Percentiles rank a stretch among this genome's conserved stretches.
phyloP scores from a whole-genome alignment of 306 rosid genomes.

The Acacia crassicarpa region DNA sequence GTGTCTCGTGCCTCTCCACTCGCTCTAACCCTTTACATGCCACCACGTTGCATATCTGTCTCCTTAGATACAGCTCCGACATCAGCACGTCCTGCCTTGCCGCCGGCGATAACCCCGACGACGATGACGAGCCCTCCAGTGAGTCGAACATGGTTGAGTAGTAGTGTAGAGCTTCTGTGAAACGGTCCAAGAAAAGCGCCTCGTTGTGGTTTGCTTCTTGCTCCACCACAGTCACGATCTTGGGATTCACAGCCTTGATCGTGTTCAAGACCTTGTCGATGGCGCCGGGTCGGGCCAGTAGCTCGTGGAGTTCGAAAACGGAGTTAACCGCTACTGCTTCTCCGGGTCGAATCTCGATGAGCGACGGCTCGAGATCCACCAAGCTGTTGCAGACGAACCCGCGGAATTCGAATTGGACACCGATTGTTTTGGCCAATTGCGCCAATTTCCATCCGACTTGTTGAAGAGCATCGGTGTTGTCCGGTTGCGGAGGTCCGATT shows the following conservation, averaged over 20 bases:
- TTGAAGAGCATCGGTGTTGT: conserved; percentile 51
- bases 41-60: conserved; percentile 70
- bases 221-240: conserved; percentile 57
- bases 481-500: conserved; percentile 54
- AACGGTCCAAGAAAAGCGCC: conserved; percentile 53
- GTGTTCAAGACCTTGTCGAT: conserved; percentile 46
- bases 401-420: conserved; percentile 60
- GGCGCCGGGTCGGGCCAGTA: conserved; percentile 47
- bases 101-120: conserved; percentile 29
- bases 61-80: conserved; percentile 65
- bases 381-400: conserved; percentile 48
- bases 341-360: conserved; percentile 41
- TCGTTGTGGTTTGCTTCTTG: conserved; percentile 71
- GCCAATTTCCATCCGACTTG: conserved; percentile 61
- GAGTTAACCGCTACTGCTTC: conserved; percentile 58
- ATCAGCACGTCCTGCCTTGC: conserved; percentile 42
- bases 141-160: conserved; percentile 68
- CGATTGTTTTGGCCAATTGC: conserved; percentile 51
- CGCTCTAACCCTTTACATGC: conserved; percentile 61
- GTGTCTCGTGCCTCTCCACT: conserved; percentile 65
- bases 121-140: conserved; percentile 46
- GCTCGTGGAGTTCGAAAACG: conserved; percentile 59
- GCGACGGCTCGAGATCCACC: conserved; percentile 51
- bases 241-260: conserved; percentile 50
- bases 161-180: conserved; percentile 63